A percentile compares a stretch with the other conserved stretches of the same genome.
Evolutionary conservation across 805 yeast genomes (phyloP).

Genomic region (Pichia rugopelliculosa): DNA sequence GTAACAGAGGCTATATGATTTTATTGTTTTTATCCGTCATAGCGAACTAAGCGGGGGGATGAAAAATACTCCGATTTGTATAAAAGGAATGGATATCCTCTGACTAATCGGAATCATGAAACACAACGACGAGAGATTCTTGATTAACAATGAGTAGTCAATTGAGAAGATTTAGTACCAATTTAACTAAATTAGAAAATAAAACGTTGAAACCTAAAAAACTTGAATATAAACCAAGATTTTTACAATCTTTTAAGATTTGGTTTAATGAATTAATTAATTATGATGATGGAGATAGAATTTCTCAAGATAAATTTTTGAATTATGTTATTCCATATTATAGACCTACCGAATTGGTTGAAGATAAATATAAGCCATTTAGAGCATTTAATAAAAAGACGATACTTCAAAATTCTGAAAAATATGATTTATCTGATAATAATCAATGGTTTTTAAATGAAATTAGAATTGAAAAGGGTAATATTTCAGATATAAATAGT

Average conservation of each 20-base stretch:
- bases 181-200: neutral
- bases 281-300: constrained; percentile 16
- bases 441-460: constrained; percentile 22
- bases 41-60: neutral
- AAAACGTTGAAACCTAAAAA: neutral
- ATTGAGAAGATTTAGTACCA: neutral
- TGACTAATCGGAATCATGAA: too few relatives aligned
- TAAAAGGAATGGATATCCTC: neutral
- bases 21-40: neutral
- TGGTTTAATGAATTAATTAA: constrained; percentile 19
- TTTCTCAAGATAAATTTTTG: constrained; percentile 21
- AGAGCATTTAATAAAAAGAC: constrained; percentile 17
- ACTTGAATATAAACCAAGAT: neutral
- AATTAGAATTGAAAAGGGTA: constrained; percentile 18
- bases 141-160: neutral
- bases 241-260: constrained; percentile 14
- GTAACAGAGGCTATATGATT: neutral
- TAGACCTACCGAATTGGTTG: constrained; percentile 10
- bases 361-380: constrained; percentile 7
- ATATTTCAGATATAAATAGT: neutral
- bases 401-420: constrained; percentile 5
- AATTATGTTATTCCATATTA: constrained; percentile 22
- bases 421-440: constrained; percentile 4
- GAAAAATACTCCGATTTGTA: neutral
- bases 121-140: neutral